Evolutionary conservation across 495 filamentous ascomycete species (phyloP).

Genomic region (Durotheca rogersii): DNA sequence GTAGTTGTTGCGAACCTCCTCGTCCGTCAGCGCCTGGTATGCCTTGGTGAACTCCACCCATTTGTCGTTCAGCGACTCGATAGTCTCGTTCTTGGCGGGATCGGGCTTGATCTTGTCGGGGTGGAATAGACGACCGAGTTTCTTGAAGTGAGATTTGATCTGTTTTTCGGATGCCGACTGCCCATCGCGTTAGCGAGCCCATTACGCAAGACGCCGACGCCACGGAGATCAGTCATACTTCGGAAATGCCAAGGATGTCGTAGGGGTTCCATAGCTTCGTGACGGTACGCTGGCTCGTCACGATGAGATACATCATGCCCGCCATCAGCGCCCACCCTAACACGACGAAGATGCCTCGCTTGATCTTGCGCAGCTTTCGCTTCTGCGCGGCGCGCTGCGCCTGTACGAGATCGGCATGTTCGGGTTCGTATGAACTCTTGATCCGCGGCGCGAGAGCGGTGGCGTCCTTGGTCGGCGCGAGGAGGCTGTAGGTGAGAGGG

Average conservation of each 20-base stretch:
- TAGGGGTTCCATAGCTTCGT: constrained; percentile 95
- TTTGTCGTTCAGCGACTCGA: constrained; percentile 77
- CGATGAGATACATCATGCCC: constrained; percentile 89
- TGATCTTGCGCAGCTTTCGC: constrained; percentile 84
- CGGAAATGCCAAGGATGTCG: constrained; percentile 82
- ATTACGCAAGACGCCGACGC: constrained; percentile 5
- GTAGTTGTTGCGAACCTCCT: constrained; percentile 95
- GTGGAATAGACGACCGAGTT: constrained; percentile 81
- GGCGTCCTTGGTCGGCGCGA: constrained; percentile 74
- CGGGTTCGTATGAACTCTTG: constrained; percentile 72
- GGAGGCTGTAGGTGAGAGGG: constrained; percentile 83
- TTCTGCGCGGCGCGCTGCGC: constrained; percentile 82
- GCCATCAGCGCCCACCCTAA: constrained; percentile 82
- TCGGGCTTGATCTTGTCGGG: constrained; percentile 89
- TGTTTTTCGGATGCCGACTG: constrained; percentile 81
- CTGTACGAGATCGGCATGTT: constrained; percentile 81
- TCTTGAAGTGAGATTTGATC: constrained; percentile 87
- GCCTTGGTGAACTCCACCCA: constrained; percentile 96
- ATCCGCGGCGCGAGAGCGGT: constrained; percentile 51
- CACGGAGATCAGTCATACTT: constrained; percentile 56
- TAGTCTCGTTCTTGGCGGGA: constrained; percentile 81
- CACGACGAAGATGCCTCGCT: constrained; percentile 75
- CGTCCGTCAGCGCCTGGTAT: constrained; percentile 95
- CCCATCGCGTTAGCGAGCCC: constrained; percentile 12
- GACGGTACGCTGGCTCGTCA: constrained; percentile 68